Base-by-base conservation (phyloP, 805 yeast genomes). In the Priceomyces melissophilus region DNA sequence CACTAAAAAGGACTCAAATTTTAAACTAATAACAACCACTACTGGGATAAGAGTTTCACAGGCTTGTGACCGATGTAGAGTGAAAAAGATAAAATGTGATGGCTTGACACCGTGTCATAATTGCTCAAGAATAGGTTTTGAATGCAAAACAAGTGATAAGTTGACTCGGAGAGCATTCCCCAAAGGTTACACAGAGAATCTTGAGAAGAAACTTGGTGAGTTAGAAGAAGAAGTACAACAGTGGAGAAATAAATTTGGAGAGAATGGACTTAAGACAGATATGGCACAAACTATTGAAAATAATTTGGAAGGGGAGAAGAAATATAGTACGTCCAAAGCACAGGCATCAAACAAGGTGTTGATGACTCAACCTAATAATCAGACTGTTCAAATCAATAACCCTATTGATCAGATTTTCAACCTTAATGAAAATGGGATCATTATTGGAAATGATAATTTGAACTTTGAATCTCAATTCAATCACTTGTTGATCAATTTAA, bases 1-100 rank as follows among this genome's bases (percentile, higher is more conserved):
- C 25, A 20, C 25, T 20, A 20, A 20, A 20, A 20, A 20, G 14
- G 35, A 23, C 13, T 32, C 65, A 12, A 65, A 64, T 46, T 55
- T 61, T 43, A 67, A 67, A 44, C 52, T 68, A 37, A 69, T 69
- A 7, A 60, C 53, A 36, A 67, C 74, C 12, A 61, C 63, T 3
- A 45, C 60, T 4, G 73, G 74, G 0, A 53, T 61, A n/a, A 45
- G 91, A 45, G 81, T 82, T 2, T 76, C 84, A 1, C 93, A 85
- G 58, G 93, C 93, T 2, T 85, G 95, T 62, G 93, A 85, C 58
- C 66, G 93, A 27, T 85, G 93, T 52, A 68, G 91, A 34, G 78
- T 82, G 47, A 82, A 86, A 50, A 85, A 84, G 61, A 82, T 84
- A 47, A 80, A 81, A 47, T 85, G 93, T 60, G 85, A 83, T 52